A percentile compares a stretch with the other conserved stretches of the same genome.
Evolutionary conservation across 768 basidiomycete species (phyloP).

Genomic region (Rhizopogon sp.): DNA sequence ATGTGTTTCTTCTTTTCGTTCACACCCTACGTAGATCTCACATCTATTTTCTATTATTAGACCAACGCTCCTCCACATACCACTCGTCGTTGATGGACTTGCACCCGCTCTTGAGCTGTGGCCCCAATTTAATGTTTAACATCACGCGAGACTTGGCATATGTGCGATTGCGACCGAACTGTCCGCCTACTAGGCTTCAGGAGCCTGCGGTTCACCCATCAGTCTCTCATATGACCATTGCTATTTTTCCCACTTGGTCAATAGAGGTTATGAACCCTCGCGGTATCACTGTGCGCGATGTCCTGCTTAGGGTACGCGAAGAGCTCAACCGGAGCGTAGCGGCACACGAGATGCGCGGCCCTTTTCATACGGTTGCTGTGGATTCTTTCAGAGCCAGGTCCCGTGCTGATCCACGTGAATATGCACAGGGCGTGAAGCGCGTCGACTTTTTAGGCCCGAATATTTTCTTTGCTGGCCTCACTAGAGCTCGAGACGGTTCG

Average conservation of each 20-base stretch:
- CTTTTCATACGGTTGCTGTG: conserved; percentile 16
- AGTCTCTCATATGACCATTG: conserved; percentile 13
- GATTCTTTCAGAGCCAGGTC: conserved; percentile 26
- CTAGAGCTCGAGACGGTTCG: conserved; percentile 17
- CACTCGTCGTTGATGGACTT: conserved; percentile 14
- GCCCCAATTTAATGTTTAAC: conserved; percentile 18
- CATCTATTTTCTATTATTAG: conserved; percentile 5
- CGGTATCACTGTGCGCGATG: conserved; percentile 24
- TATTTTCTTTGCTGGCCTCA: conserved; percentile 27
- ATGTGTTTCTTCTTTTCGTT: conserved; percentile 1
- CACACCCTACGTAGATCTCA: not conserved
- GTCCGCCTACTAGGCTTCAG: conserved; percentile 11
- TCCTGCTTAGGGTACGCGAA: conserved; percentile 22
- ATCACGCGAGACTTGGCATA: conserved; percentile 19
- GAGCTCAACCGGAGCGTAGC: conserved; percentile 20
- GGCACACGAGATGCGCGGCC: conserved; percentile 12
- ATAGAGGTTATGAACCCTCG: conserved; percentile 23
- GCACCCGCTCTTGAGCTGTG: conserved; percentile 19
- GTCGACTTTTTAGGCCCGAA: conserved; percentile 33
- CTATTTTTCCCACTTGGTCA: conserved; percentile 18
- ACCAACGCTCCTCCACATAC: conserved; percentile 1
- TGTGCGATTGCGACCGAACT: conserved; percentile 17
- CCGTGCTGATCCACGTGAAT: conserved; percentile 27
- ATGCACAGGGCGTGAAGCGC: conserved; percentile 34
- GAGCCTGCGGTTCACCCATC: conserved; percentile 19